A percentile compares a stretch with the other conserved stretches of the same genome.
These are phyloP conservation scores for Raffaelea arxii DNA, from an alignment of 2,329 filamentous ascomycete species.

Conservation along the genomic window DNA sequence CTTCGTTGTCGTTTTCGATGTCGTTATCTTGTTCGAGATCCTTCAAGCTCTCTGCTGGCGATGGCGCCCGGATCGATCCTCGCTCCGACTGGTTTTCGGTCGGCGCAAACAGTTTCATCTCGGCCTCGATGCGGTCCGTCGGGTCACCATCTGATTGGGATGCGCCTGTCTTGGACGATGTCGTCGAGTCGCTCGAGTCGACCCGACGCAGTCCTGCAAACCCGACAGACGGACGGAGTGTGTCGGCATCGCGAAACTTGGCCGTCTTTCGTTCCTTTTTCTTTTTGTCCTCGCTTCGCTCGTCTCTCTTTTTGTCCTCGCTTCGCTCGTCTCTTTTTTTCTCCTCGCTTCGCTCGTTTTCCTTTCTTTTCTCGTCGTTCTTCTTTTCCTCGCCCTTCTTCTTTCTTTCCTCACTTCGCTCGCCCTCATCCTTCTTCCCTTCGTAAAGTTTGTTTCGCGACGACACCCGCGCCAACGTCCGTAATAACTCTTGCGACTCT, in stretches of 20 bases:
- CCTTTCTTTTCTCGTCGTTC: background rate
- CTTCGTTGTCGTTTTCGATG: constrained; percentile 2
- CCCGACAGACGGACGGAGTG: constrained; percentile 26
- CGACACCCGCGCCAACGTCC: constrained; percentile 33
- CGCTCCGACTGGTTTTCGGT: constrained; percentile 45
- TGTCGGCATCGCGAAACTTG: constrained; percentile 13
- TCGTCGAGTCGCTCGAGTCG: constrained; percentile 34
- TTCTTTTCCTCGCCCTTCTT: background rate
- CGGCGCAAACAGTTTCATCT: constrained; percentile 46
- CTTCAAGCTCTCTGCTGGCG: constrained; percentile 21
- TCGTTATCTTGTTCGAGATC: background rate
- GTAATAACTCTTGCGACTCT: constrained; percentile 39
- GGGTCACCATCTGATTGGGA: constrained; percentile 44
- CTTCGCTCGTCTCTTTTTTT: constrained; percentile 1
- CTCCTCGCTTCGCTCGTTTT: background rate
- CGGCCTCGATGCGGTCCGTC: constrained; percentile 45
- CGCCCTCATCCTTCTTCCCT: background rate
- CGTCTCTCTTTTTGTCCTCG: background rate
- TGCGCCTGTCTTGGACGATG: constrained; percentile 35
- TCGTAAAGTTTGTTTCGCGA: constrained; percentile 2
- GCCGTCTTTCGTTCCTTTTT: background rate
- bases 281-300: background rate
- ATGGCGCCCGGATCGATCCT: constrained; percentile 42
- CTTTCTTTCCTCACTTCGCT: constrained; percentile 1
- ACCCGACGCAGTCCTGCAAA: constrained; percentile 34